These are phyloP conservation scores for Mycosphaerella sp. DNA, from an alignment of 2,329 filamentous ascomycete genomes.

Conservation along the genomic window DNA sequence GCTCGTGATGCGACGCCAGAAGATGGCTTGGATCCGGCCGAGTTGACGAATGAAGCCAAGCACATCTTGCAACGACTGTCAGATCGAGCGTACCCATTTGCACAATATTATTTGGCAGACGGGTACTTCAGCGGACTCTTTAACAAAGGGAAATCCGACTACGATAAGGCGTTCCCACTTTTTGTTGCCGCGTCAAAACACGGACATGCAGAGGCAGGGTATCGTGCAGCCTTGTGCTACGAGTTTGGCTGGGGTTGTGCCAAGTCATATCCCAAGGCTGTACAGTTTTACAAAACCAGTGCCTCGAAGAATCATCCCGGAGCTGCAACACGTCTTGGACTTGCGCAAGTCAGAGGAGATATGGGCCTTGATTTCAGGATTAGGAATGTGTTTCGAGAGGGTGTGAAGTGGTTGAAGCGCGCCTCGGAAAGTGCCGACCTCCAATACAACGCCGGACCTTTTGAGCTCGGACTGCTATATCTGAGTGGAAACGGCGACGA, in stretches of 20 bases:
- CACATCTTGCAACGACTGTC: conserved; percentile 80
- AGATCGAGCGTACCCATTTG: conserved; percentile 87
- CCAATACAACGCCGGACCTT: conserved; percentile 90
- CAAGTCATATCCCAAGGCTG: conserved; percentile 82
- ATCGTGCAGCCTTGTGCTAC: conserved; percentile 88
- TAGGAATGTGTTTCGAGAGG: conserved; percentile 62
- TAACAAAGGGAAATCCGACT: conserved; percentile 87
- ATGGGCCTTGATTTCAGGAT: conserved; percentile 64
- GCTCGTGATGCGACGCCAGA: conserved; percentile 64
- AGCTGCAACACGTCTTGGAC: conserved; percentile 84
- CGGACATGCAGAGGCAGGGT: conserved; percentile 92
- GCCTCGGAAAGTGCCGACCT: conserved; percentile 81
- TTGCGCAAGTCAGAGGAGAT: conserved; percentile 83
- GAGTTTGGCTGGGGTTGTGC: conserved; percentile 97
- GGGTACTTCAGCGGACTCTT: conserved; percentile 92
- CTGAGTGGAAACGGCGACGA: conserved; percentile 92
- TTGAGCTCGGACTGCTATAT: conserved; percentile 81
- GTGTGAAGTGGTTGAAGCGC: conserved; percentile 92
- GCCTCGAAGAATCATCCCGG: conserved; percentile 93
- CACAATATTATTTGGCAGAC: conserved; percentile 94
- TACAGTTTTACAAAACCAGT: conserved; percentile 84
- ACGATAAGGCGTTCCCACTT: conserved; percentile 83
- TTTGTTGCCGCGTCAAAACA: conserved; percentile 94
- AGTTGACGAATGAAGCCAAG: conserved; percentile 79
- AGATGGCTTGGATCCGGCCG: conserved; percentile 41